These are phyloP conservation scores for Gnomoniopsis sp. DNA, from an alignment of 2,329 filamentous ascomycete species.

Conservation along the genomic window DNA sequence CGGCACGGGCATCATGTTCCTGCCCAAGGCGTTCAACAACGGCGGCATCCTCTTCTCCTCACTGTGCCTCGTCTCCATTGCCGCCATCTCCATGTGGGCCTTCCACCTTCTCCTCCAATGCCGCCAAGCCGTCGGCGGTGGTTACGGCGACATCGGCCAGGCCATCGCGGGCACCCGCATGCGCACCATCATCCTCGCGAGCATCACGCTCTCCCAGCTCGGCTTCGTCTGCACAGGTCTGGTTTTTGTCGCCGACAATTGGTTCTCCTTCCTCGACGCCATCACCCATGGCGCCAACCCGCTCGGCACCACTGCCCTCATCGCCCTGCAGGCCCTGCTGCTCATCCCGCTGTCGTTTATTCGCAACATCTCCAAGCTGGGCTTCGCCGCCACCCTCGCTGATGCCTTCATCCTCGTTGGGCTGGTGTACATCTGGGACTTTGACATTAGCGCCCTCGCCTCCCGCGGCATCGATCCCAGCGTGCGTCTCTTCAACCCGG, in stretches of 20 bases:
- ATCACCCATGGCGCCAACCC: constrained; percentile 48
- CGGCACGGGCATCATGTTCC: constrained; percentile 77
- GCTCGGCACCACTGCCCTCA: constrained; percentile 55
- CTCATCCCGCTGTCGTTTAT: constrained; percentile 67
- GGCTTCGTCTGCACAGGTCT: constrained; percentile 76
- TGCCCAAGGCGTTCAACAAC: constrained; percentile 76
- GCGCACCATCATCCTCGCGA: constrained; percentile 63
- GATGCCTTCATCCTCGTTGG: constrained; percentile 71
- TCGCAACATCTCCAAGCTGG: constrained; percentile 72
- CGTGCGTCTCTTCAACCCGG: constrained; percentile 68
- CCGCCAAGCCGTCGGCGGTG: constrained; percentile 57
- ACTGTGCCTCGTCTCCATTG: constrained; percentile 62
- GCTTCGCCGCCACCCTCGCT: constrained; percentile 64
- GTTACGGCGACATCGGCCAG: constrained; percentile 71
- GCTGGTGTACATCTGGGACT: constrained; percentile 70
- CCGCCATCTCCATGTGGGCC: constrained; percentile 64
- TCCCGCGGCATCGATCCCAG: constrained; percentile 54
- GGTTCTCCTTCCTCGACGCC: constrained; percentile 64
- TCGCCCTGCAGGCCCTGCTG: constrained; percentile 61
- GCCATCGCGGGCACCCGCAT: constrained; percentile 62
- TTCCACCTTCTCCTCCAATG: constrained; percentile 71
- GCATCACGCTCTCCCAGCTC: constrained; percentile 71
- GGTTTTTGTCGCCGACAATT: constrained; percentile 74
- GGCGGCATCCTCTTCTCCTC: constrained; percentile 74
- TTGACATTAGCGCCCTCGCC: constrained; percentile 57